Base-by-base conservation (phyloP, 306 rosid species). In the Malus sieversii region DNA sequence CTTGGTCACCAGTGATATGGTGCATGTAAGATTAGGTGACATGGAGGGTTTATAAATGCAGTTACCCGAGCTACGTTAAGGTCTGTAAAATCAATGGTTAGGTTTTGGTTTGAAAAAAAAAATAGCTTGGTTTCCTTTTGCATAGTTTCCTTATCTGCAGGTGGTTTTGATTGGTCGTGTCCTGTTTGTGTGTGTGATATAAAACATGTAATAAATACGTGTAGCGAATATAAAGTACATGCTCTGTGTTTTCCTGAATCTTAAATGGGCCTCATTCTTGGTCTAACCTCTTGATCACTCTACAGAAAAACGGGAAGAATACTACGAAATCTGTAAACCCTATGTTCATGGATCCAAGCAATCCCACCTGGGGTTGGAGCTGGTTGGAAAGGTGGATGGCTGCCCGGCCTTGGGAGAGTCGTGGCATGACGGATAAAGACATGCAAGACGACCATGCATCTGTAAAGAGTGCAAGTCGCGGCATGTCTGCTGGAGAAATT, bases 381-480 rank as follows among this genome's bases (percentile, higher is more conserved):
- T 96, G 99, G 99, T 83, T 91, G 73, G 99, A 96, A 78, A 85
- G 99, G 76, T 96, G 99, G 98, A 96, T 86, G 89, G 98, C 98
- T 51, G 93, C 96, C 14, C 84, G 88, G 46, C 86, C 97, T 15
- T 91, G 86, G 83, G 99, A 96, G 80, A 79, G 81, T 77, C 88
- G 82, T 63, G 66, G 83, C 78, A 51, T 38, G 60, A 35, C 72
- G 40, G 92, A 90, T 68, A 93, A 89, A 82, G 98, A 93, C 27
- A 64, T 61, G 59, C 88, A 59, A 71, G 81, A 83, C 12, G 97
- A 90, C 18, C 84, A 65, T 33, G 80, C 91, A 80, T 88, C 98
- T 6, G 81, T 88, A 65, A 90, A 75, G 84, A 87, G 96, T 57
- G 77, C 77, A 11, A 85, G 86, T 74, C 86, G 88, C 27, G 48